Percentiles rank a stretch among this genome's conserved stretches.
Conservation (phyloP, 345 rosid genomes). For the Hypericum perforatum region DNA sequence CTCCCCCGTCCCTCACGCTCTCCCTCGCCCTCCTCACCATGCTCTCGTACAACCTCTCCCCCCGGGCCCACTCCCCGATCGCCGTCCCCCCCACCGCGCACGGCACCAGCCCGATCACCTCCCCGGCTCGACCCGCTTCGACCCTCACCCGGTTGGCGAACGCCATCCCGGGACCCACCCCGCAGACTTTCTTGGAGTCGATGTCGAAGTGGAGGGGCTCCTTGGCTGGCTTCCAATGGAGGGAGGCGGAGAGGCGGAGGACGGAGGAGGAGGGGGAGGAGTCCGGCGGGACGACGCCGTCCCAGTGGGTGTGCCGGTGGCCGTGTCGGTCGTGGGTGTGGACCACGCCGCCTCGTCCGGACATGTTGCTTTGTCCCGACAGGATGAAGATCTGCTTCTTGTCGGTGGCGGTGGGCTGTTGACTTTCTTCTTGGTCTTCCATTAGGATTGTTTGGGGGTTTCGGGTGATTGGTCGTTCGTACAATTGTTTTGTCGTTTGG, state of each 20-base stretch:
- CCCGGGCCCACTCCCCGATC: constrained; percentile 75
- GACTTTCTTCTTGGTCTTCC: no score
- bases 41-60: constrained; percentile 46
- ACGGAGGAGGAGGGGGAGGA: constrained; percentile 43
- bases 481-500: no score
- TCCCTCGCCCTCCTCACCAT: constrained; percentile 61
- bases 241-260: constrained; percentile 52
- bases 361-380: constrained; percentile 95
- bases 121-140: neutral
- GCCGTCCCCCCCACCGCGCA: constrained; percentile 90
- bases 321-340: constrained; percentile 9
- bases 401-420: no score
- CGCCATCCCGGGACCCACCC: constrained; percentile 86
- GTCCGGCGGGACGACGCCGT: constrained; percentile 52
- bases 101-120: constrained; percentile 52
- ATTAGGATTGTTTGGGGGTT: no score
- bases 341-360: constrained; percentile 74
- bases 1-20: constrained; percentile 41
- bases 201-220: constrained; percentile 83
- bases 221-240: constrained; percentile 55
- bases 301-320: constrained; percentile 45
- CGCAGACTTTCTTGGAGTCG: constrained; percentile 58
- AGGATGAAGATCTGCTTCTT: constrained; percentile 56
- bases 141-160: constrained; percentile 52
- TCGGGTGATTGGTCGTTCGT: no score